Conservation (phyloP, 225 moss, liverwort and hornwort genomes). For the Bryum argenteum region DNA sequence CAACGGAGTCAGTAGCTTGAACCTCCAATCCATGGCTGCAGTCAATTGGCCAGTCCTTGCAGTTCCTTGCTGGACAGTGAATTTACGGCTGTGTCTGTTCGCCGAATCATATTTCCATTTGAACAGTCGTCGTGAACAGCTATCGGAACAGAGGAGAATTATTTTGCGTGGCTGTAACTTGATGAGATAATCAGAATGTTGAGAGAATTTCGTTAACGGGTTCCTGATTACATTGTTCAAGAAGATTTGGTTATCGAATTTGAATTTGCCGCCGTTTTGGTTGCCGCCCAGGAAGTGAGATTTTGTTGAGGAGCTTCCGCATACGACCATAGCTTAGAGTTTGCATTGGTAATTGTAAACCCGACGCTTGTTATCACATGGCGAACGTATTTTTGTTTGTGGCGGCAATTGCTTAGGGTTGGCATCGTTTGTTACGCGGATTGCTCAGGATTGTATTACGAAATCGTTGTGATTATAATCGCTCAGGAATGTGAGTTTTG, state of each 20-base stretch:
- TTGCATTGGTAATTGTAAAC: background rate
- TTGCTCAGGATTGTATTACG: background rate
- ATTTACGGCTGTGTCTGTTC: constrained; percentile 30
- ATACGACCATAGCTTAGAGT: too few species aligned
- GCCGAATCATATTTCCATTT: constrained; percentile 12
- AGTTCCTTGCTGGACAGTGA: background rate
- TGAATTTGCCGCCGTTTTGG: too few species aligned
- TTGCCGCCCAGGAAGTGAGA: background rate
- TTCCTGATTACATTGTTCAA: too few species aligned
- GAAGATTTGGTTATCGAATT: too few species aligned
- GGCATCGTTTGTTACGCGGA: background rate
- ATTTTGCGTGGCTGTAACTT: background rate
- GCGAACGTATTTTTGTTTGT: background rate
- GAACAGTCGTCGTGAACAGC: constrained; percentile 49
- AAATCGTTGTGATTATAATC: too few species aligned
- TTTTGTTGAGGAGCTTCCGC: constrained; percentile 1
- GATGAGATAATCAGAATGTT: background rate
- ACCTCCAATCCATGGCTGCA: background rate
- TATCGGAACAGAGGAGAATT: constrained; percentile 6
- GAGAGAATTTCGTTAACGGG: background rate
- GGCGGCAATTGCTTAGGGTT: constrained; percentile 3
- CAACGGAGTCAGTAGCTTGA: background rate
- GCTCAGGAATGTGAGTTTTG: too few species aligned
- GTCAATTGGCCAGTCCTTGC: background rate
- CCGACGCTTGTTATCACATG: background rate